Percentiles rank a stretch among this genome's conserved stretches.
Conservation (phyloP, 306 rosid genomes). For the Prunus salicina region DNA sequence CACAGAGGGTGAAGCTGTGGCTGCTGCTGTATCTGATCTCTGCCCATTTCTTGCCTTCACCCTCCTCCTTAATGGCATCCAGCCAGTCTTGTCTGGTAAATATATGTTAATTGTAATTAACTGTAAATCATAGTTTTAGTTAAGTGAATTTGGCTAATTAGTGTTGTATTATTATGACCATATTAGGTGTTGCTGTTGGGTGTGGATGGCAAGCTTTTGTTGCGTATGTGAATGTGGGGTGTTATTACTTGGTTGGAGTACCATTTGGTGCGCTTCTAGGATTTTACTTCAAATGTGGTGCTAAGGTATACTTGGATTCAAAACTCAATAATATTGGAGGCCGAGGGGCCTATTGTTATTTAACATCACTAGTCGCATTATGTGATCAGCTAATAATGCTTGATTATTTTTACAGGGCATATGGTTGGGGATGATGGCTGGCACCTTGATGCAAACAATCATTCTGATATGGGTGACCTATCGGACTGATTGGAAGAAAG, state of each 20-base stretch:
- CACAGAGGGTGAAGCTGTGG: slow-evolving; percentile 67
- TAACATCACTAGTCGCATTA: not conserved
- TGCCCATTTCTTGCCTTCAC: slow-evolving; percentile 66
- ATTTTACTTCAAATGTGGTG: slow-evolving; percentile 57
- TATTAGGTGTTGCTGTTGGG: slow-evolving; percentile 84
- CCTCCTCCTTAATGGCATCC: slow-evolving; percentile 71
- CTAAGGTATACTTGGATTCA: slow-evolving; percentile 45
- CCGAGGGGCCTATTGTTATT: not conserved
- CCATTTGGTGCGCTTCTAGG: slow-evolving; percentile 64
- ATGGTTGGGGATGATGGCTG: slow-evolving; percentile 78
- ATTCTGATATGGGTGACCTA: slow-evolving; percentile 57
- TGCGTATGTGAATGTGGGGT: slow-evolving; percentile 70
- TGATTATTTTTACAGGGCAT: slow-evolving; percentile 44
- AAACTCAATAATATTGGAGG: not conserved
- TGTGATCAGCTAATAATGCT: not conserved
- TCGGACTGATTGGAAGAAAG: slow-evolving; percentile 67
- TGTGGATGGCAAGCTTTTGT: slow-evolving; percentile 95
- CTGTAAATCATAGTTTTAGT: no score
- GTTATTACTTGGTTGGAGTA: slow-evolving; percentile 62
- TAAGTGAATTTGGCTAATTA: not conserved
- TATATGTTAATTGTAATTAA: no score
- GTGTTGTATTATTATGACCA: not conserved
- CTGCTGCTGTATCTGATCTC: slow-evolving; percentile 84
- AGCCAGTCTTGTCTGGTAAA: slow-evolving; percentile 78
- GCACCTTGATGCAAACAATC: slow-evolving; percentile 56